Evolutionary conservation across 1,139 yeast species (phyloP), one percentile per base, ranked within the genome.

Genomic region (Magnusiomyces fungicola): DNA sequence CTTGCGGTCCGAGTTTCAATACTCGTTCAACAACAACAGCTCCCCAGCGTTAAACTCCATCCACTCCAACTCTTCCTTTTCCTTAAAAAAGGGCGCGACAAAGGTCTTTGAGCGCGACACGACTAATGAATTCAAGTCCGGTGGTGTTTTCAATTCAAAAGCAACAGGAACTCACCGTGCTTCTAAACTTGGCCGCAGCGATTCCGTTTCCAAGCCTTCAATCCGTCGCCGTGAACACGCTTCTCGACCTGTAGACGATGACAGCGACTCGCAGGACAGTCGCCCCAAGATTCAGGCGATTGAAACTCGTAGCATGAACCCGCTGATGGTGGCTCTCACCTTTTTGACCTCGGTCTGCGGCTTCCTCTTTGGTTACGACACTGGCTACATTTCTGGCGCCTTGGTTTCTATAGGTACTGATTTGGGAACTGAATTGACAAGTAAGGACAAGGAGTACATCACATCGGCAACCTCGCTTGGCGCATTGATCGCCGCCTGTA

Each of bases 381-480:
- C 97, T 0, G 97, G 97, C 54, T 90, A 90, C 67, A 88, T 90
- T 43, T 89, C 97, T 1, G 82, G 95, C 16, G 97, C 97, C 0
- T 73, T 90, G 61, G 95, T 89, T 18, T 80, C 88, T 41, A 79
- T 90, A 45, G 89, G 92, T 5, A 23, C 30, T 5, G 96, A 86
- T 62, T 75, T 90, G 45, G 68, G 70, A 36, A 32, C 27, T 2
- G 36, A 24, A 3, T 71, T 89, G 50, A 73, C 90, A 0, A 76
- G 78, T 50, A 92, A 95, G 46, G 82, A 89, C 57, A 85, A 86
- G 67, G 96, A 90, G 67, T 72, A 86, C 56, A 87, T 90, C 60
- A 90, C 97, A 0, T 83, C 96, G n/a, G 96, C 97, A 9, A 89
- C 97, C 0, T 87, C 97, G 1, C 71, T 90, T 30, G 97, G 97